Conservation (phyloP, 2,329 filamentous ascomycete species). For the Colletotrichum navitas region DNA sequence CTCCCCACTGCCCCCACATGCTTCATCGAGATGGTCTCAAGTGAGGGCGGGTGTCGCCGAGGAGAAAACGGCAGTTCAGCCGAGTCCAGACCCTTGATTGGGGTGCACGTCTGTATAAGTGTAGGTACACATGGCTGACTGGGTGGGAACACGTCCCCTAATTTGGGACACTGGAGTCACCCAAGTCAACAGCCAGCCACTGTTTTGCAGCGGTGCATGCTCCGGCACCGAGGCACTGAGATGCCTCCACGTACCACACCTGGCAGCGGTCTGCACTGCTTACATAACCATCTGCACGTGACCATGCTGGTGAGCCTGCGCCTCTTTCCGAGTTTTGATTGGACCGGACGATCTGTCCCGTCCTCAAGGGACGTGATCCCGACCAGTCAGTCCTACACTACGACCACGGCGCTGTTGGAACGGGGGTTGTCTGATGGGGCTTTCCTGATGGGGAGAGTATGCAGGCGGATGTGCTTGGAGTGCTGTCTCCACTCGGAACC, state of each 20-base stretch:
- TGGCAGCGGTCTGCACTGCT: neutral
- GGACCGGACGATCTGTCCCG: conserved; percentile 38
- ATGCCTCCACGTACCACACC: neutral
- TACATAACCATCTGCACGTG: conserved; percentile 19
- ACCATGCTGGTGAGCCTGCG: neutral
- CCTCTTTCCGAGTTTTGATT: conserved; percentile 10
- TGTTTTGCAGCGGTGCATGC: neutral
- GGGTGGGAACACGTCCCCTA: conserved; percentile 7
- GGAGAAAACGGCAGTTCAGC: conserved; percentile 32
- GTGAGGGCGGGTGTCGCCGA: conserved; percentile 28
- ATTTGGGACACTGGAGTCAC: neutral
- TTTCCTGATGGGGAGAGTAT: neutral
- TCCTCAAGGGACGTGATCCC: conserved; percentile 27
- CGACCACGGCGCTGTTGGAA: conserved; percentile 18
- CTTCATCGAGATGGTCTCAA: conserved; percentile 39
- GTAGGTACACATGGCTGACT: neutral
- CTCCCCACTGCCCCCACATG: conserved; percentile 35
- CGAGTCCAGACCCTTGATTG: conserved; percentile 26
- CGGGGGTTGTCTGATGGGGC: conserved; percentile 14
- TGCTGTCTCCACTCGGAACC: conserved; percentile 4
- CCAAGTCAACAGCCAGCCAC: conserved; percentile 2
- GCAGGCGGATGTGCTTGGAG: neutral
- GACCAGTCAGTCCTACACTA: conserved; percentile 13
- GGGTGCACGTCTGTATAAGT: neutral
- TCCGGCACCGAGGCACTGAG: conserved; percentile 1